Evolutionary conservation across 2,329 filamentous ascomycete species (phyloP).

Genomic region (Fusarium luffae): DNA sequence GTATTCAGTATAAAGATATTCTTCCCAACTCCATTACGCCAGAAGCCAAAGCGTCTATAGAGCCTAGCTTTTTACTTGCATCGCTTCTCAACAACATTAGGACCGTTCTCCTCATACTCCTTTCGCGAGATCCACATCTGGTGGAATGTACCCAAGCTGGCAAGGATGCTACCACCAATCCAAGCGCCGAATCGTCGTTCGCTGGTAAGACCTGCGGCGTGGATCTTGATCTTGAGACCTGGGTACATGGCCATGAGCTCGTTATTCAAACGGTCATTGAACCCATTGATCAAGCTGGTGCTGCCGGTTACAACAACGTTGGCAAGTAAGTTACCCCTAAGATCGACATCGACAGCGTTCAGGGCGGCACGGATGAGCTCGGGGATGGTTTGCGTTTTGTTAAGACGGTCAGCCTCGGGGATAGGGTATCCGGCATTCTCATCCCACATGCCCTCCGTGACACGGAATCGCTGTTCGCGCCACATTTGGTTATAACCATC

Average conservation of each 20-base stretch:
- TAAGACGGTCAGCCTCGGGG: slow-evolving; percentile 59
- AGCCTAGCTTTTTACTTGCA: slow-evolving; percentile 74
- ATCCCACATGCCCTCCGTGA: slow-evolving; percentile 92
- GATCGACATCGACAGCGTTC: slow-evolving; percentile 85
- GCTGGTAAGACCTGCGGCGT: slow-evolving; percentile 84
- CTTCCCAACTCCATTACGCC: slow-evolving; percentile 53
- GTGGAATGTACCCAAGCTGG: slow-evolving; percentile 95
- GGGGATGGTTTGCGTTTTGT: slow-evolving; percentile 82
- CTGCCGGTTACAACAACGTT: slow-evolving; percentile 96
- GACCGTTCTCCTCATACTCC: slow-evolving; percentile 96
- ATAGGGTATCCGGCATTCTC: slow-evolving; percentile 75
- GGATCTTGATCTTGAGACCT: slow-evolving; percentile 85
- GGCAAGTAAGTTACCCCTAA: slow-evolving; percentile 82
- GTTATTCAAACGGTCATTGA: slow-evolving; percentile 88
- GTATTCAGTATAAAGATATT: slow-evolving; percentile 42
- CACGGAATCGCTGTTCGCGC: slow-evolving; percentile 85
- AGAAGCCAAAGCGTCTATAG: slow-evolving; percentile 31
- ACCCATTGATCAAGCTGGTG: slow-evolving; percentile 86
- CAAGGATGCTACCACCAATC: slow-evolving; percentile 96
- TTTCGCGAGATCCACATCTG: slow-evolving; percentile 99
- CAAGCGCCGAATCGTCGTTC: slow-evolving; percentile 94
- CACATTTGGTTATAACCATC: slow-evolving; percentile 97
- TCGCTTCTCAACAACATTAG: slow-evolving; percentile 91
- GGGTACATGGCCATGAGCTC: slow-evolving; percentile 87
- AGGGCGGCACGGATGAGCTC: slow-evolving; percentile 83